These are phyloP conservation scores for Vigna hirtella DNA, from an alignment of 306 rosid species.

Conservation along the genomic window DNA sequence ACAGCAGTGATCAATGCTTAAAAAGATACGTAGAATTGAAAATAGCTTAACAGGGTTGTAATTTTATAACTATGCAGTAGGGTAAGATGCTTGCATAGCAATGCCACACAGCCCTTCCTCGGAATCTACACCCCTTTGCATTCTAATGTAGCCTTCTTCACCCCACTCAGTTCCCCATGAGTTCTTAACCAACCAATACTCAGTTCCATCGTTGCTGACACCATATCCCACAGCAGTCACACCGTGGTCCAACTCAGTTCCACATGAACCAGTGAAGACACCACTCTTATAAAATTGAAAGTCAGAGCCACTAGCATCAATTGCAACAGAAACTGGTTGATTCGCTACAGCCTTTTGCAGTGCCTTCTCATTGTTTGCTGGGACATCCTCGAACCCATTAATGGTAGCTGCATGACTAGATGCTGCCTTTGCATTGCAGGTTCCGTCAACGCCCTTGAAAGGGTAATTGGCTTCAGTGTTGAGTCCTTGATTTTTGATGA, in stretches of 20 bases:
- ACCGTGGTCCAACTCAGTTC: constrained; percentile 53
- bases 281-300: constrained; percentile 53
- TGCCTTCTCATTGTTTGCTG: constrained; percentile 45
- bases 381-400: constrained; percentile 49
- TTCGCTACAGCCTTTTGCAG: constrained; percentile 49
- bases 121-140: constrained; percentile 52
- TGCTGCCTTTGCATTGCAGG: constrained; percentile 36
- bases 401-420: constrained; percentile 35
- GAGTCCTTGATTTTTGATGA: constrained; percentile 48
- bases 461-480: constrained; percentile 50
- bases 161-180: constrained; percentile 63
- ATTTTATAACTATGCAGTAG: too few relatives aligned
- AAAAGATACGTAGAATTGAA: not conserved
- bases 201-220: constrained; percentile 44
- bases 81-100: constrained; percentile 59
- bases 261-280: constrained; percentile 54
- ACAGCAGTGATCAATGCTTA: too few relatives aligned
- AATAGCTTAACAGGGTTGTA: too few relatives aligned
- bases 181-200: constrained; percentile 62
- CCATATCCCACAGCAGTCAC: constrained; percentile 59
- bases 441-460: constrained; percentile 46
- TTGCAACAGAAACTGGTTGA: constrained; percentile 57
- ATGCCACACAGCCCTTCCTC: constrained; percentile 58
- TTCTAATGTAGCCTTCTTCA: constrained; percentile 56
- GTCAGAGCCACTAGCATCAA: constrained; percentile 51